Evolutionary conservation across 208 protist genomes (phyloP).

Genomic region (Leishmania arabica): DNA sequence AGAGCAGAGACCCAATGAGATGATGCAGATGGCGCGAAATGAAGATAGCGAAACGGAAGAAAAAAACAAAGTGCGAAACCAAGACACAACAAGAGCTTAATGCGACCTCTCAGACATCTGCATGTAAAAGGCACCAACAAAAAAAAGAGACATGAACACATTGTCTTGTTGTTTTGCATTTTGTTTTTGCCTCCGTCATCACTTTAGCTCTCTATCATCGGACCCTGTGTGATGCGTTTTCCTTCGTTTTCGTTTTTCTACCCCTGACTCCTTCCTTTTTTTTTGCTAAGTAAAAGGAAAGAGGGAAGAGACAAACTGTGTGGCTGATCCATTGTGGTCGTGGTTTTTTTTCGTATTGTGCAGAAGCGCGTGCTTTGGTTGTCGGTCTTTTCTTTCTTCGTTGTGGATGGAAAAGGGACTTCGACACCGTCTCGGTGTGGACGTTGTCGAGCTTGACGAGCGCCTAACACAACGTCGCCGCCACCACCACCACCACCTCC

Average conservation of each 20-base stretch:
- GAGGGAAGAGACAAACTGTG: neutral
- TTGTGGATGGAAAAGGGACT: neutral
- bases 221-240: neutral
- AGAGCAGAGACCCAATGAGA: neutral
- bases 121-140: neutral
- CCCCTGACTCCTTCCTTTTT: neutral
- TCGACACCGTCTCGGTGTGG: neutral
- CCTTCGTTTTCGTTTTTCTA: neutral
- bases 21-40: neutral
- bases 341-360: neutral
- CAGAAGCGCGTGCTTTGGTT: neutral
- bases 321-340: neutral
- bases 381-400: neutral
- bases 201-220: neutral
- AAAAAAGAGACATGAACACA: neutral
- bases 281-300: neutral
- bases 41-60: neutral
- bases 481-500: neutral
- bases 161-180: neutral
- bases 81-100: neutral
- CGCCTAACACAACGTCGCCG: neutral
- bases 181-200: neutral
- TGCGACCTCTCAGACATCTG: neutral
- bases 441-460: neutral
- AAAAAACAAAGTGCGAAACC: neutral